Conservation (phyloP, 306 rosid species). For the Pyrus betulifolia region DNA sequence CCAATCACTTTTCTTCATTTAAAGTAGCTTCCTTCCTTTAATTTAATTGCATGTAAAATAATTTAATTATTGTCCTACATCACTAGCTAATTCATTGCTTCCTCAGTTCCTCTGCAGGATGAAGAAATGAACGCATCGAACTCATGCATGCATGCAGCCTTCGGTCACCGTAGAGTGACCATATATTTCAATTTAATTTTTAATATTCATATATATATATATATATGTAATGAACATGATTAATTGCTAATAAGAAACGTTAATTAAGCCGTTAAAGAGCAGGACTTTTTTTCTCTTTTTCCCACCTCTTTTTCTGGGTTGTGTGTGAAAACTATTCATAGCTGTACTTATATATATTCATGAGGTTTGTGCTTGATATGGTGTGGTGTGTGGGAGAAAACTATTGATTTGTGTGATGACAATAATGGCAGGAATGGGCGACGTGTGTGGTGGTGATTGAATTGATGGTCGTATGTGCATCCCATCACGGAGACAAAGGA, state of each 20-base stretch:
- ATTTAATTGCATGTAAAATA: too few species aligned
- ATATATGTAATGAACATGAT: background rate
- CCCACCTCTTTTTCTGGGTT: background rate
- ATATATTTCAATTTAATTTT: background rate
- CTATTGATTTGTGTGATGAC: constrained; percentile 22
- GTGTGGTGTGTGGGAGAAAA: constrained; percentile 20
- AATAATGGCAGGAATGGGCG: constrained; percentile 32
- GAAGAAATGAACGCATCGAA: background rate
- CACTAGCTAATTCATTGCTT: background rate
- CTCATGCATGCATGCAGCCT: background rate
- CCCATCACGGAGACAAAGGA: constrained; percentile 67
- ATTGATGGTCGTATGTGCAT: constrained; percentile 52
- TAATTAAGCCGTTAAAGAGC: background rate
- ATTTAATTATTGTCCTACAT: too few species aligned
- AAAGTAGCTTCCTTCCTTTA: too few species aligned
- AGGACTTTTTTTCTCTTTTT: background rate
- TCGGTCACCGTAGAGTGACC: background rate
- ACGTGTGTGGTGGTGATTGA: constrained; percentile 51
- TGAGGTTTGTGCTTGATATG: background rate
- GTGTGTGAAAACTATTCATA: background rate
- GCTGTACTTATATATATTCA: background rate
- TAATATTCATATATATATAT: background rate
- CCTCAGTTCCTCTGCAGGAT: background rate
- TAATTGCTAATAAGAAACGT: background rate
- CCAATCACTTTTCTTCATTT: too few species aligned